phyloP scores from a whole-genome alignment of 108 stramenopile genomes.

The Skeletonema grethae region DNA sequence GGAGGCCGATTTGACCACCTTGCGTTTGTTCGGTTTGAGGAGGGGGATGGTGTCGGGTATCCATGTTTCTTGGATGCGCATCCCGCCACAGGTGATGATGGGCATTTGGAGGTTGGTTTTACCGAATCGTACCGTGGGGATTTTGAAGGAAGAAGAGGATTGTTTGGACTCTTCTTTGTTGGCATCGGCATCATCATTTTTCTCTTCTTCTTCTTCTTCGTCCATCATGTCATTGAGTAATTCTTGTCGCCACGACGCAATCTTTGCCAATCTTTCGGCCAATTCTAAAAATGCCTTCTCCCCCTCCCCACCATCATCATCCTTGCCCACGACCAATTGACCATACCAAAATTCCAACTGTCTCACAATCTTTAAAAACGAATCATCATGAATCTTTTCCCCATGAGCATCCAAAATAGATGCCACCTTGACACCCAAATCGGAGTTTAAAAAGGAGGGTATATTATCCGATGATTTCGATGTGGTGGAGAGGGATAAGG shows the following conservation, averaged over 20 bases:
- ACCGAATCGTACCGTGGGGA: slow-evolving; percentile 69
- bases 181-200: background rate
- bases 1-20: slow-evolving; percentile 42
- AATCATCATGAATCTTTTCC: slow-evolving; percentile 50
- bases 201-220: background rate
- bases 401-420: slow-evolving; percentile 25
- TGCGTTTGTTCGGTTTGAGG: slow-evolving; percentile 35
- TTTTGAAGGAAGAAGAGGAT: slow-evolving; percentile 10
- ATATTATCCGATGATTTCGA: too few species aligned
- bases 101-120: slow-evolving; percentile 74
- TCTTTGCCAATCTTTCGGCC: slow-evolving; percentile 29
- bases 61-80: slow-evolving; percentile 62
- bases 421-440: slow-evolving; percentile 34
- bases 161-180: background rate
- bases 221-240: slow-evolving; percentile 1
- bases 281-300: slow-evolving; percentile 27
- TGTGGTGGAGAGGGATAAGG: background rate
- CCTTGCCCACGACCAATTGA: background rate
- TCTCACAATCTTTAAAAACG: slow-evolving; percentile 53
- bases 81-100: slow-evolving; percentile 73
- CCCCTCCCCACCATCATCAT: background rate
- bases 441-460: slow-evolving; percentile 28
- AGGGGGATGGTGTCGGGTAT: slow-evolving; percentile 57
- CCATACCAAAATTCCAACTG: slow-evolving; percentile 63
- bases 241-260: slow-evolving; percentile 43